Conservation (phyloP, 345 rosid genomes). For the Eucalyptus marginata region DNA sequence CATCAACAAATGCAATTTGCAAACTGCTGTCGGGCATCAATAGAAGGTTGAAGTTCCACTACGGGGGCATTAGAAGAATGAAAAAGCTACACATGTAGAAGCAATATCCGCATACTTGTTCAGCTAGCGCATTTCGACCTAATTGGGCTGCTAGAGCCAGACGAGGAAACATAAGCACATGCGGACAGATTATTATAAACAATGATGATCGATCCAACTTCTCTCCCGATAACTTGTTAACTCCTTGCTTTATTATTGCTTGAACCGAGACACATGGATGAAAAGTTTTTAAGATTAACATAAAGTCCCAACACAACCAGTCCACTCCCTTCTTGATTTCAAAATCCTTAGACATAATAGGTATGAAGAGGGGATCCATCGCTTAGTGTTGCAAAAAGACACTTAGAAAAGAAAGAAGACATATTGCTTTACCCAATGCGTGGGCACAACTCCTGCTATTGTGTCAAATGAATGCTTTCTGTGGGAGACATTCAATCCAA, state of each 20-base stretch:
- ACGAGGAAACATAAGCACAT: not conserved
- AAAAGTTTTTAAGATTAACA: not conserved
- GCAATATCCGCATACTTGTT: not conserved
- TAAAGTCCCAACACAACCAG: not conserved
- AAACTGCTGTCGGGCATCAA: not conserved
- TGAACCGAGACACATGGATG: not conserved
- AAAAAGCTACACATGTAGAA: not conserved
- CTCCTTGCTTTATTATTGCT: not conserved
- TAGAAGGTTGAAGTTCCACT: not conserved
- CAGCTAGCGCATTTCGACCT: not conserved
- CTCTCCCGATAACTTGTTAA: not conserved
- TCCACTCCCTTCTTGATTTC: not conserved
- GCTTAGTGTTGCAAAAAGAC: not conserved
- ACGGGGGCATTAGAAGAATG: not conserved
- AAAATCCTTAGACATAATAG: not conserved
- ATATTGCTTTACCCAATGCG: not conserved
- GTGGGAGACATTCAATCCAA: not conserved
- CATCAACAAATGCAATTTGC: not conserved
- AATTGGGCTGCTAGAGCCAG: not conserved
- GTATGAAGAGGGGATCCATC: not conserved
- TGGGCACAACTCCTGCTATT: not conserved
- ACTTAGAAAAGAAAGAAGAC: not conserved
- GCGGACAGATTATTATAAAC: not conserved
- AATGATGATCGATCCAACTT: not conserved
- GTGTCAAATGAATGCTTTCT: not conserved